phyloP scores from a whole-genome alignment of 768 basidiomycete genomes.

The Suillus alpinus region DNA sequence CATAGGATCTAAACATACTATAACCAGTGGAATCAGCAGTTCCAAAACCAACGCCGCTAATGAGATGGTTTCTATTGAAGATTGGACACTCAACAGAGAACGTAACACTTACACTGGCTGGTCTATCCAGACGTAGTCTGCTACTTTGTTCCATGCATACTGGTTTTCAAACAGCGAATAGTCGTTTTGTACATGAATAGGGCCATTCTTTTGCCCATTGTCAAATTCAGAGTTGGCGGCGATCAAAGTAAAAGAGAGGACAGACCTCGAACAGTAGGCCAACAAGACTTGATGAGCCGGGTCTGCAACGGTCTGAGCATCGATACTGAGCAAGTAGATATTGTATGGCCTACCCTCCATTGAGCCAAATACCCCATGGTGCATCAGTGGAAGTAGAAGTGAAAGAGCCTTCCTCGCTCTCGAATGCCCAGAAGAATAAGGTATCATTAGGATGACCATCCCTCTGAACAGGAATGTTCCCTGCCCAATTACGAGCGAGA shows the following conservation, averaged over 20 bases:
- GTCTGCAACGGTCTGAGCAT: constrained; percentile 33
- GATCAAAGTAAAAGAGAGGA: constrained; percentile 3
- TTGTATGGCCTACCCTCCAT: constrained; percentile 53
- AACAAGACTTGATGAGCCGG: constrained; percentile 67
- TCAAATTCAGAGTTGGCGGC: neutral
- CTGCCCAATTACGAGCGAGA: constrained; percentile 53
- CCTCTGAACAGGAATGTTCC: constrained; percentile 61
- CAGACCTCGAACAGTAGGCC: constrained; percentile 65
- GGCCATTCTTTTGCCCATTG: constrained; percentile 54
- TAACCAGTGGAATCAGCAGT: constrained; percentile 64
- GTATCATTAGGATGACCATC: constrained; percentile 61
- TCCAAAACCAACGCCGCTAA: constrained; percentile 59
- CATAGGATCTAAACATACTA: constrained; percentile 35
- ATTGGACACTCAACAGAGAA: neutral
- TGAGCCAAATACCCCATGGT: constrained; percentile 75
- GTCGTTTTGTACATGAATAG: constrained; percentile 54
- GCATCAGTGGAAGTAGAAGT: constrained; percentile 40
- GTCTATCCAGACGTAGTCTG: constrained; percentile 74
- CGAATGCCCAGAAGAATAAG: constrained; percentile 65
- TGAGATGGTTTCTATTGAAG: constrained; percentile 7
- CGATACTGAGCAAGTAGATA: too few species aligned
- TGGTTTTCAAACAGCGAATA: constrained; percentile 49
- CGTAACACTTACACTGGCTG: constrained; percentile 52
- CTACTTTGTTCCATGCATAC: constrained; percentile 56
- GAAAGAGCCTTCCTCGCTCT: constrained; percentile 54